Percentiles rank a stretch among this genome's conserved stretches.
Conservation (phyloP, 371 early-diverging fungal species). For the Syncephalastrum contaminatum region DNA sequence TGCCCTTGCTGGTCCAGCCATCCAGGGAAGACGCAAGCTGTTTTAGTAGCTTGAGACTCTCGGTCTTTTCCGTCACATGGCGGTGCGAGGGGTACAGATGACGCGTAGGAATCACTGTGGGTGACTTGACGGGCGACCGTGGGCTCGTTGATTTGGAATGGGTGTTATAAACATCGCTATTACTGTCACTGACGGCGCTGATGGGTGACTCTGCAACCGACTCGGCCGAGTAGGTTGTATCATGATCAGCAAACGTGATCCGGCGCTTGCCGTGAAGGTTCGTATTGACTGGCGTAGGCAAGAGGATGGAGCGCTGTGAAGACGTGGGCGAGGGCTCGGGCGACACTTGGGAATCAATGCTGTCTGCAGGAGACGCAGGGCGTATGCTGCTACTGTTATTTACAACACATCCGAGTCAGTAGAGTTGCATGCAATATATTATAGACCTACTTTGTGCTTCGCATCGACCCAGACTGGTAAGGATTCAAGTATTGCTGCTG, state of each 20-base stretch:
- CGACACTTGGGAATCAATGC: background rate
- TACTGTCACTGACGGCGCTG: background rate
- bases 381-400: too few relatives aligned
- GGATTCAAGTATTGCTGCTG: too few relatives aligned
- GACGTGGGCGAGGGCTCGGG: slow-evolving; percentile 15
- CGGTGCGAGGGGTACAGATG: slow-evolving; percentile 23
- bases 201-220: slow-evolving; percentile 1
- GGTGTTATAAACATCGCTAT: background rate
- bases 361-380: too few relatives aligned
- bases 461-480: too few relatives aligned
- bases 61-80: slow-evolving; percentile 18
- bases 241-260: slow-evolving; percentile 35
- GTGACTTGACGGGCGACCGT: slow-evolving; percentile 4
- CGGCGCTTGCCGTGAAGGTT: slow-evolving; percentile 19
- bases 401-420: too few relatives aligned
- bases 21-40: slow-evolving; percentile 16
- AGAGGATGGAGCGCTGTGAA: slow-evolving; percentile 21
- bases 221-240: slow-evolving; percentile 16
- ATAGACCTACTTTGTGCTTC: too few relatives aligned
- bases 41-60: slow-evolving; percentile 16
- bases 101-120: slow-evolving; percentile 6
- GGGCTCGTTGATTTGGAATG: background rate
- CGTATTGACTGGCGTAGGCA: background rate
- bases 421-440: too few relatives aligned
- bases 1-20: slow-evolving; percentile 14